These are phyloP conservation scores for Pythium aquatile DNA, from an alignment of 352 stramenopile genomes.

Conservation along the genomic window DNA sequence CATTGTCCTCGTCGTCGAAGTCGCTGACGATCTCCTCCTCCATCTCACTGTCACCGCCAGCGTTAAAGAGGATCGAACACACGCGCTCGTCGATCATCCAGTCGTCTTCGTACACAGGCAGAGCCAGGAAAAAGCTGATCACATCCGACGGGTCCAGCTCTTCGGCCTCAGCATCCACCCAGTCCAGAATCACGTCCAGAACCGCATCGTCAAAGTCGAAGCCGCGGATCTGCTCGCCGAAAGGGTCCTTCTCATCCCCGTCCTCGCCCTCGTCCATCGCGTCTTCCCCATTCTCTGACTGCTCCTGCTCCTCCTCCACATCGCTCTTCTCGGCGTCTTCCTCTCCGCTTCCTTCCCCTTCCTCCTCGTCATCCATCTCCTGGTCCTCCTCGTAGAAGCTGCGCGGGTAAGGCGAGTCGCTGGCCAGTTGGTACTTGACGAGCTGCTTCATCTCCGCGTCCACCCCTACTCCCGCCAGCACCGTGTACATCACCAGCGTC, in stretches of 20 bases:
- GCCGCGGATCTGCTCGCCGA: conserved; percentile 48
- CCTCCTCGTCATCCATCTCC: conserved; percentile 28
- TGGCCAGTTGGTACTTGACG: conserved; percentile 58
- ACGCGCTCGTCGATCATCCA: conserved; percentile 78
- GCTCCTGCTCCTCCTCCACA: conserved; percentile 12
- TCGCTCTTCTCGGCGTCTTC: conserved; percentile 24
- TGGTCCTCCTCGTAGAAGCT: conserved; percentile 73
- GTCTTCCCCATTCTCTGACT: conserved; percentile 4
- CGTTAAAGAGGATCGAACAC: conserved; percentile 69
- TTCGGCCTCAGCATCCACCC: conserved; percentile 49
- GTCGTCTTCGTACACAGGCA: conserved; percentile 73
- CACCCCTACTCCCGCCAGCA: conserved; percentile 41
- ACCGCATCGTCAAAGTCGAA: conserved; percentile 65
- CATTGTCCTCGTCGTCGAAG: conserved; percentile 34
- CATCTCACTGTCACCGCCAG: conserved; percentile 30
- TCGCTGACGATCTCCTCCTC: conserved; percentile 28
- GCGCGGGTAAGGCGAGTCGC: conserved; percentile 53
- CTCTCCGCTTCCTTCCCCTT: conserved; percentile 28
- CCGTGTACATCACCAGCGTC: conserved; percentile 48
- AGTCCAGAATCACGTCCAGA: conserved; percentile 44
- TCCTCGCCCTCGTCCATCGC: conserved; percentile 24
- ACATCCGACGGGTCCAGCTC: conserved; percentile 58
- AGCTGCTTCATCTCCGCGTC: conserved; percentile 41
- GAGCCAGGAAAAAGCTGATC: conserved; percentile 65
- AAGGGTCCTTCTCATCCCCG: conserved; percentile 30